phyloP scores from a whole-genome alignment of 2,329 filamentous ascomycete genomes.

The Myriosclerotinia curreyana region DNA sequence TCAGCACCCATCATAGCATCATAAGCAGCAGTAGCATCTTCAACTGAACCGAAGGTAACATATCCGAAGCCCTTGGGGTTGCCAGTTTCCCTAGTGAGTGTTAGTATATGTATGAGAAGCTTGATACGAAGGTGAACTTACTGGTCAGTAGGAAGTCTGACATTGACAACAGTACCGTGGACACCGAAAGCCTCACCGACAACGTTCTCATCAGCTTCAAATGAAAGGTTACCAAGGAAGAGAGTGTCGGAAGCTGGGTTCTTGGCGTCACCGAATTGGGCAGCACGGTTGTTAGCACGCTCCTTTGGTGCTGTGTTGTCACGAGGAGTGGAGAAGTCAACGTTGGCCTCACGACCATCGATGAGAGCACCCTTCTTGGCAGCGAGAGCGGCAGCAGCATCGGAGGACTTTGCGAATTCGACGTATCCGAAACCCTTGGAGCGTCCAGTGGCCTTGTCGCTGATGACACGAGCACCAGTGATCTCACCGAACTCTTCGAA shows the following conservation, averaged over 20 bases:
- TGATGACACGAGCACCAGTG: conserved; percentile 61
- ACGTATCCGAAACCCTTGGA: conserved; percentile 75
- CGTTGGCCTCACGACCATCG: conserved; percentile 64
- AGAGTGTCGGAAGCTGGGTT: conserved; percentile 65
- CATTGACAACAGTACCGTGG: conserved; percentile 60
- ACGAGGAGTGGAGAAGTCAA: conserved; percentile 66
- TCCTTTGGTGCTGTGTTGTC: conserved; percentile 48
- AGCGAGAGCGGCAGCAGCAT: conserved; percentile 61
- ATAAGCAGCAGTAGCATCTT: conserved; percentile 63
- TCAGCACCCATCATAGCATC: conserved; percentile 61
- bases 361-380: conserved; percentile 63
- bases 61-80: conserved; percentile 72
- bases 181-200: conserved; percentile 62
- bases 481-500: conserved; percentile 68
- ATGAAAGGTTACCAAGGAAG: conserved; percentile 70
- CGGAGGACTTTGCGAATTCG: conserved; percentile 59
- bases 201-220: conserved; percentile 62
- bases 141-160: conserved; percentile 68
- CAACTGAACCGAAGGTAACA: conserved; percentile 63
- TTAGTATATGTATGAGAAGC: conserved; percentile 31
- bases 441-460: conserved; percentile 62
- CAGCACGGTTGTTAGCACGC: conserved; percentile 50
- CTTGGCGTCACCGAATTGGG: conserved; percentile 60
- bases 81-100: conserved; percentile 52
- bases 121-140: conserved; percentile 35